Percentiles rank a stretch among this genome's conserved stretches.
These are phyloP conservation scores for Scedosporium boydii DNA, from an alignment of 2,329 filamentous ascomycete genomes.

Conservation along the genomic window DNA sequence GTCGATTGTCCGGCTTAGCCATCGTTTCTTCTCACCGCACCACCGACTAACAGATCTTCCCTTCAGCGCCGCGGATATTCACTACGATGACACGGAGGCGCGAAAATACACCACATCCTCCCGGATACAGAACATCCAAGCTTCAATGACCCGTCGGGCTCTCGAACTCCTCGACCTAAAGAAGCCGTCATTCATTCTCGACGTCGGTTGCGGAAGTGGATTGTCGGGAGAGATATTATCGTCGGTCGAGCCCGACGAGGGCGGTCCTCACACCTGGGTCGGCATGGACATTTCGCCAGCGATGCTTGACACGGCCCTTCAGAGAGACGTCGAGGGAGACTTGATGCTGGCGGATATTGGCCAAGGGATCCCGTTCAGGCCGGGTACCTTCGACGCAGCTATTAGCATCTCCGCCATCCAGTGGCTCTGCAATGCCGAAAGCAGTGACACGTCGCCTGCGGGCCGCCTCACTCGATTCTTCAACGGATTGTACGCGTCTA, in stretches of 20 bases:
- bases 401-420: conserved; percentile 95
- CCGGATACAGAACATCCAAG: conserved; percentile 91
- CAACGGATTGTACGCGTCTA: conserved; percentile 76
- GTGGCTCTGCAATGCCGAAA: conserved; percentile 96
- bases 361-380: conserved; percentile 87
- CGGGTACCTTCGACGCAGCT: conserved; percentile 88
- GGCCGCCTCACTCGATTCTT: conserved; percentile 80
- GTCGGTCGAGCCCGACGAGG: conserved; percentile 55
- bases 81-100: conserved; percentile 93
- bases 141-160: conserved; percentile 86
- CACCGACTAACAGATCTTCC: conserved; percentile 12
- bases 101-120: conserved; percentile 96
- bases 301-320: conserved; percentile 94
- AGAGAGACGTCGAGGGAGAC: conserved; percentile 87
- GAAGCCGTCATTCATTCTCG: conserved; percentile 78
- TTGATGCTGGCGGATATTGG: conserved; percentile 92
- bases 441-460: conserved; percentile 69
- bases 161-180: conserved; percentile 81
- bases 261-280: conserved; percentile 89
- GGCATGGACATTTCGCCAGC: conserved; percentile 90
- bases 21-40: conserved; percentile 8
- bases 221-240: conserved; percentile 91
- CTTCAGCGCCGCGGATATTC: conserved; percentile 82
- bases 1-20: conserved; percentile 14
- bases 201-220: conserved; percentile 92